Evolutionary conservation across 345 rosid species (phyloP), one percentile per base, ranked within the genome.

Genomic region (Populus euphratica): DNA sequence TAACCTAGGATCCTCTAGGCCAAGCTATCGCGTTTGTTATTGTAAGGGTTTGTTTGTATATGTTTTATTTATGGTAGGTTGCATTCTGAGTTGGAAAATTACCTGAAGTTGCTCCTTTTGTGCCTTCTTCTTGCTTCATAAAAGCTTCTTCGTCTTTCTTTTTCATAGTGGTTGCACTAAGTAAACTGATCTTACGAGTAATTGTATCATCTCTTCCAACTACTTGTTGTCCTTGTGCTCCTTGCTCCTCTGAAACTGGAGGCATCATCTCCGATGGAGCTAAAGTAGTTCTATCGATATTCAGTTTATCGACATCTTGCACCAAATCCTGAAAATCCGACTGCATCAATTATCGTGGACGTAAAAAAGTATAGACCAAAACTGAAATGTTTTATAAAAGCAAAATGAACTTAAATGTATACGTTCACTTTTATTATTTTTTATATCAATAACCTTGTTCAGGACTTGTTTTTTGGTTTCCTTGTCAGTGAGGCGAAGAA

Each of bases 61-160:
- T 47, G 12, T 56, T 33, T 4, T 33, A 33, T 18, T 11, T 62
- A 67, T 64, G 16, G 20, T 3, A n/a, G 23, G 21, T 18, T 71
- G 27, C 9, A 52, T 68, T 36, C 8, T 50, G 31, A 50, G 41
- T 23, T 27, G 56, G 39, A 75, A 56, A 54, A 39, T 27, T 74
- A 84, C 89, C 89, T 82, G 83, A 79, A 79, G 74, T 31, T 68
- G 72, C 39, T 68, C 71, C 70, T 59, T 31, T 18, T 44, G 61
- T 64, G 50, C 67, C 62, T 61, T 74, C 29, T 79, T 68, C 79
- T 62, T 35, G 81, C 63, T 65, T 65, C 5, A 33, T 68, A 47
- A 71, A 29, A 68, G 20, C 36, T 73, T 47, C 62, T 3, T 54
- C 38, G 62, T 76, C 70, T 39, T 63, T 79, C 43, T 35, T 63